Base-by-base conservation (phyloP, 2,329 filamentous ascomycete species). In the Fusarium sp. region DNA sequence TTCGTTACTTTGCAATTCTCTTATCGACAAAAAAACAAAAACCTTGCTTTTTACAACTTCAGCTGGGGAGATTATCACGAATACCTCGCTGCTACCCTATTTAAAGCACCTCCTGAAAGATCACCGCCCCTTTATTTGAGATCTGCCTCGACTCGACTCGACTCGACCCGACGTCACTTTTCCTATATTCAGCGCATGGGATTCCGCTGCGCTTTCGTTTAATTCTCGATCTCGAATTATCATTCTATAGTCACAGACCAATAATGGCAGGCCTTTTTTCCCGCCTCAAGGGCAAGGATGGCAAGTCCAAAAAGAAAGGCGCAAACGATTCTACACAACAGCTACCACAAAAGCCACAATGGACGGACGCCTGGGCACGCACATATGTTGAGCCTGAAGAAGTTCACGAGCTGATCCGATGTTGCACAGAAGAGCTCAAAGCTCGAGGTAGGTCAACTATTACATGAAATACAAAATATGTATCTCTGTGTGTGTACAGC, bases 401-500 rank as follows among this genome's bases (percentile, higher is more conserved):
- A 84, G 91, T 99, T 54, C 92, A 95, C 78, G 95, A 98, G 80
- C 85, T 99, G 72, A 87, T 98, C 58, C 89, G 91, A 80, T 90
- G 91, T 75, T 98, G 95, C 85, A 97, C 95, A 17, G 88, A 91
- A 63, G 96, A 99, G 85, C 89, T 99, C 82, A 99, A 98, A 85
- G 92, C 93, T 69, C 90, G 95, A 93, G 96, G 96, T 98, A 90
- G 78, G 90, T 84, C 69, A 26, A 15, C 48, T 55, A 44, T 65
- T 45, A 54, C 58, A 60, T 63, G 34, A 45, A 47, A 34, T 51
- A 26, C 45, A 54, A 55, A 24, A 51, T 26, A 55, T 68, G 36
- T 50, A 39, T 48, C 30, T 47, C 26, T 22, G 8, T 47, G 58
- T 47, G 58, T 64, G 41, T 51, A 60, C 67, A 50, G 18, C 56